Percentiles rank a stretch among this genome's conserved stretches.
Conservation (phyloP, 129 eudicot species). For the Pulicaria dysenterica region DNA sequence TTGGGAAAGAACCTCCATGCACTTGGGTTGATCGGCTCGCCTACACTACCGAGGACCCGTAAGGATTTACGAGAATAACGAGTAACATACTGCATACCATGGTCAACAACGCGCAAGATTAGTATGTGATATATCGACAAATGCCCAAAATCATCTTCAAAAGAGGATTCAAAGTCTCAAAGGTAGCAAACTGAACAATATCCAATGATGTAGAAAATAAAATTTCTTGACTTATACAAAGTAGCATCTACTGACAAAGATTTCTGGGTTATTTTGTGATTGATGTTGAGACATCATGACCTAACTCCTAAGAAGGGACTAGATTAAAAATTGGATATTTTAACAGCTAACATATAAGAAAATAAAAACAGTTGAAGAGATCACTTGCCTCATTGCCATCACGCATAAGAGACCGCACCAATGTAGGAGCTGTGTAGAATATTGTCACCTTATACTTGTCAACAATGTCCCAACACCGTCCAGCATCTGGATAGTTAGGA, state of each 20-base stretch:
- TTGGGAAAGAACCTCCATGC: conserved; percentile 85
- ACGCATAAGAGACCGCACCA: conserved; percentile 99
- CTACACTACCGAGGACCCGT: conserved; percentile 98
- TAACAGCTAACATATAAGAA: neutral
- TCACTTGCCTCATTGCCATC: conserved; percentile 80
- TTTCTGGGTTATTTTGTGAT: neutral
- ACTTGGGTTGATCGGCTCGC: conserved; percentile 99
- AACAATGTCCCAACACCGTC: conserved; percentile 98
- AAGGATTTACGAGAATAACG: conserved; percentile 93
- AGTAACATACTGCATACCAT: conserved; percentile 72
- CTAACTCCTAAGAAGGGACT: too few species aligned
- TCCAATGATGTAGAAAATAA: too few species aligned
- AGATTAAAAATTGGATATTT: too few species aligned
- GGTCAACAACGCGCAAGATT: conserved; percentile 22
- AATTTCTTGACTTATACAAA: too few species aligned
- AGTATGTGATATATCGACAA: conserved; percentile 6
- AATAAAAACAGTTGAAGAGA: conserved; percentile 17
- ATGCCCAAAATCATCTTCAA: neutral
- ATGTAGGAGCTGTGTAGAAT: conserved; percentile 96
- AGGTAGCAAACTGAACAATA: too few species aligned
- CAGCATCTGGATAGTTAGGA: conserved; percentile 93
- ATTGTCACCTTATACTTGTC: conserved; percentile 93
- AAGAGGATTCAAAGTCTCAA: too few species aligned
- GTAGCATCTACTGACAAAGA: neutral
- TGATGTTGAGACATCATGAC: too few species aligned